A percentile compares a stretch with the other conserved stretches of the same genome.
phyloP scores from a whole-genome alignment of 441 rosid species.

The Erodium texanum region DNA sequence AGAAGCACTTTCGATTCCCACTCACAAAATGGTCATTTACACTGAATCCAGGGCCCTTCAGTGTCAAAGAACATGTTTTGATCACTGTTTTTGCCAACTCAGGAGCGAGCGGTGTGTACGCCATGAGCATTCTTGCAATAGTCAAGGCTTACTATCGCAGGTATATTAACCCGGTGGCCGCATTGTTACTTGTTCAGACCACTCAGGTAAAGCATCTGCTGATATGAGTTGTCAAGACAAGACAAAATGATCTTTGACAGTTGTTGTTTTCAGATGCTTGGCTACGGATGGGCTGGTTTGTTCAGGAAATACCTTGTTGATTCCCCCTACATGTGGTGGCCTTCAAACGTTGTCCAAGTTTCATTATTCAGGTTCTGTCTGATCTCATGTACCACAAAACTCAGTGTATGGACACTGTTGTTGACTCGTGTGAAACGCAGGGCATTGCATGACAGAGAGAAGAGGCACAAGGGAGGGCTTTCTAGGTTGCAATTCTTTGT shows the following conservation, averaged over 20 bases:
- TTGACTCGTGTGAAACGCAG: no score
- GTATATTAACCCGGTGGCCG: constrained; percentile 12
- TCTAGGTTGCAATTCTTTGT: constrained; percentile 61
- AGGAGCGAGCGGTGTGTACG: constrained; percentile 22
- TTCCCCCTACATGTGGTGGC: constrained; percentile 94
- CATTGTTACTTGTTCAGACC: constrained; percentile 17
- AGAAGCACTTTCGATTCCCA: constrained; percentile 14
- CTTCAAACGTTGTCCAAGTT: constrained; percentile 61
- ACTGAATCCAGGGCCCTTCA: constrained; percentile 33
- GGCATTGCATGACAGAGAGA: constrained; percentile 67
- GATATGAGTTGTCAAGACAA: no score
- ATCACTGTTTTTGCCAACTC: constrained; percentile 25
- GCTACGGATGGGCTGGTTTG: constrained; percentile 85
- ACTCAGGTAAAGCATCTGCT: constrained; percentile 66
- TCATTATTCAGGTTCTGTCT: constrained; percentile 51
- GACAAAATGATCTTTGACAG: not conserved
- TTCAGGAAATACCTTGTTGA: constrained; percentile 69
- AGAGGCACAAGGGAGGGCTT: constrained; percentile 38
- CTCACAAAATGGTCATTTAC: constrained; percentile 25
- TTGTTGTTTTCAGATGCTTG: constrained; percentile 37
- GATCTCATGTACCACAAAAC: no score
- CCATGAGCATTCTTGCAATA: constrained; percentile 17
- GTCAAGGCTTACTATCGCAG: constrained; percentile 28
- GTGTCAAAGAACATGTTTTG: constrained; percentile 25
- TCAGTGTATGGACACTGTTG: no score